Evolutionary conservation across 139 green algal species (phyloP), one percentile per base, ranked within the genome.

Genomic region (Picochlorum sp.): DNA sequence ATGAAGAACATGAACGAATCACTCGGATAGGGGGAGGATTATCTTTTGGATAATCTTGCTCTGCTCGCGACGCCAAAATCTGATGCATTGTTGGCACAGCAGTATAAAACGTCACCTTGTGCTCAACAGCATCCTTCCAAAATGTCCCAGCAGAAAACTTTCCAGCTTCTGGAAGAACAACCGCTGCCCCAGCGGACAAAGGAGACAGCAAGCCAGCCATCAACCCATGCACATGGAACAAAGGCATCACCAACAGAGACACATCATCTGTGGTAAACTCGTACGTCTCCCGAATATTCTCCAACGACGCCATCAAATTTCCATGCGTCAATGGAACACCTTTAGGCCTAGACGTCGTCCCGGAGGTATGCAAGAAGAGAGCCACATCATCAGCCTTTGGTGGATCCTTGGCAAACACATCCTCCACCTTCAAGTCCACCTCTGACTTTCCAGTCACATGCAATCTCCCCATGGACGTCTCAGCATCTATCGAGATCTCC

Each of bases 171-270:
- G 85, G 85, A n/a, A 59, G 6, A 8, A 95, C 63, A 23, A 88
- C 75, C 11, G 86, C 73, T 10, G 65, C 76, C 6, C 85, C 72
- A 1, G 87, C 74, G 0, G 81, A 63, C 51, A 95, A 72, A 6
- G 86, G 77, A 0, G 89, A 68, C 50, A 95, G 69, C 52, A 93
- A 72, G 21, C 82, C 82, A 49, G 78, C 81, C 76, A 94, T 91
- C 18, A 96, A 74, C 15, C 89, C 89, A 60, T 94, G 85, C 57
- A 96, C 87, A 78, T 96, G 89, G 79, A 96, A 96, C 1, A 96
- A 79, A 1, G 89, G 89, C 87, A 94, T 94, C 21, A 85, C 85
- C 30, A 89, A 66, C 56, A 89, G 71, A 2, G 78, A 86, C 26
- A 69, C 45, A 79, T 95, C 87, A 0, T 46, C 38, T 3, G 76